Evolutionary conservation across 225 moss, liverwort and hornwort species (phyloP).

Genomic region (Takakia lepidozioides): DNA sequence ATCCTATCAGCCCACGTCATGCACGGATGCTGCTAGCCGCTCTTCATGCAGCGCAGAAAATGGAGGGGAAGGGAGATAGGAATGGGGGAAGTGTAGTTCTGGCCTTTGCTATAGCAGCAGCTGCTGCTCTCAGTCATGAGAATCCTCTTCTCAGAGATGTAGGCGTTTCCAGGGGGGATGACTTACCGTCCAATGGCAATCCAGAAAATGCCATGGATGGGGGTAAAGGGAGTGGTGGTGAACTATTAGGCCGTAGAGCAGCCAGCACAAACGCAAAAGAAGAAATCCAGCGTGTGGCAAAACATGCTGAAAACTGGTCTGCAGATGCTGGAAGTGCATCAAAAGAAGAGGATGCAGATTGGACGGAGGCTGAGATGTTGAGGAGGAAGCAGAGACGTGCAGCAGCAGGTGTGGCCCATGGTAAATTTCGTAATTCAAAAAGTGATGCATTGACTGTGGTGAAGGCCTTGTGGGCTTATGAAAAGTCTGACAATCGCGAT

Average conservation of each 20-base stretch:
- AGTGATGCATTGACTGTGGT: slow-evolving; percentile 82
- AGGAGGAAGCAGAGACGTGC: slow-evolving; percentile 61
- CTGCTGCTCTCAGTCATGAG: slow-evolving; percentile 85
- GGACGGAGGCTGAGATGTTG: slow-evolving; percentile 46
- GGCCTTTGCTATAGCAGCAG: slow-evolving; percentile 81
- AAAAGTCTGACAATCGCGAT: slow-evolving; percentile 60
- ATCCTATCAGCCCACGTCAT: slow-evolving; percentile 94
- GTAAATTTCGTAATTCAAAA: slow-evolving; percentile 70
- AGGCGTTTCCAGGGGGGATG: slow-evolving; percentile 20
- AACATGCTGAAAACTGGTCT: no score
- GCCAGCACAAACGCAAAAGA: no score
- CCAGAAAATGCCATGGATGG: slow-evolving; percentile 6
- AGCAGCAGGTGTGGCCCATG: slow-evolving; percentile 73
- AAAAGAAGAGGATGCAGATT: slow-evolving; percentile 28
- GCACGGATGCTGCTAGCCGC: slow-evolving; percentile 89
- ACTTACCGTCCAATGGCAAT: slow-evolving; percentile 11
- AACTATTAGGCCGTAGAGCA: no score
- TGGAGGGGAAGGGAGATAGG: slow-evolving; percentile 44
- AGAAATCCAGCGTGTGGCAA: no score
- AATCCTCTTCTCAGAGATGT: slow-evolving; percentile 90
- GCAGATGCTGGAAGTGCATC: slow-evolving; percentile 4
- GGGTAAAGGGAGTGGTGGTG: background rate
- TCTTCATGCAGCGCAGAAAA: slow-evolving; percentile 52
- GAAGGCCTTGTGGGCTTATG: slow-evolving; percentile 80
- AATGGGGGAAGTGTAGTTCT: slow-evolving; percentile 25